Percentiles rank a stretch among this genome's conserved stretches.
Conservation (phyloP, 73 alveolate genomes). For the Tetrahymena borealis region DNA sequence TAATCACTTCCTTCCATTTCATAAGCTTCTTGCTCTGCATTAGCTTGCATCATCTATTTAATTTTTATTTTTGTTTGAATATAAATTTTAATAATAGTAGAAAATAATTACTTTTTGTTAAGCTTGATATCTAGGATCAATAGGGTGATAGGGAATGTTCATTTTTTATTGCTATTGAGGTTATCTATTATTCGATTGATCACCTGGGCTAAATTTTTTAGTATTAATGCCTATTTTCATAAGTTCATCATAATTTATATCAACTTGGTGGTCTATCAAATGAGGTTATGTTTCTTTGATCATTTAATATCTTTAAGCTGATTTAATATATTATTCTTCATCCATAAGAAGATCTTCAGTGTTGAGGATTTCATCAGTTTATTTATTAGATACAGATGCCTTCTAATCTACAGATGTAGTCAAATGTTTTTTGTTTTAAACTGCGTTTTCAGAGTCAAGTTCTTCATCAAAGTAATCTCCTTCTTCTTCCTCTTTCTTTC, state of each 20-base stretch:
- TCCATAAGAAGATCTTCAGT: not conserved
- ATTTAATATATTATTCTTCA: not conserved
- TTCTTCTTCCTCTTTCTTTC: not conserved
- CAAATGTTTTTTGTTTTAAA: not conserved
- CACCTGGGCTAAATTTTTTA: not conserved
- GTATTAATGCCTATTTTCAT: not conserved
- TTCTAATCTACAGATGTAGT: not conserved
- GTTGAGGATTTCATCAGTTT: not conserved
- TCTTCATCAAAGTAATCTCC: no score
- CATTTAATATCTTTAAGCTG: not conserved
- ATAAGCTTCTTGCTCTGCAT: not conserved
- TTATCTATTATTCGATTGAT: not conserved
- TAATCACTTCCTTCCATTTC: not conserved
- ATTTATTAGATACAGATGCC: not conserved
- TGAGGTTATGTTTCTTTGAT: not conserved
- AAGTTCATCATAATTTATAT: not conserved
- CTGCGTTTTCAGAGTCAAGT: not conserved
- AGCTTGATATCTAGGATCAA: conserved; percentile 1
- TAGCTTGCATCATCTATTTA: not conserved
- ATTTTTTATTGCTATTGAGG: not conserved
- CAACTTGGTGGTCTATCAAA: not conserved
- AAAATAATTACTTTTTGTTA: not conserved
- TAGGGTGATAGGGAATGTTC: not conserved
- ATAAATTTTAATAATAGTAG: not conserved
- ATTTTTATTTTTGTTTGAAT: no score